Percentiles rank a stretch among this genome's conserved stretches.
Evolutionary conservation across 306 rosid species (phyloP).

Genomic region (Quillaja saponaria): DNA sequence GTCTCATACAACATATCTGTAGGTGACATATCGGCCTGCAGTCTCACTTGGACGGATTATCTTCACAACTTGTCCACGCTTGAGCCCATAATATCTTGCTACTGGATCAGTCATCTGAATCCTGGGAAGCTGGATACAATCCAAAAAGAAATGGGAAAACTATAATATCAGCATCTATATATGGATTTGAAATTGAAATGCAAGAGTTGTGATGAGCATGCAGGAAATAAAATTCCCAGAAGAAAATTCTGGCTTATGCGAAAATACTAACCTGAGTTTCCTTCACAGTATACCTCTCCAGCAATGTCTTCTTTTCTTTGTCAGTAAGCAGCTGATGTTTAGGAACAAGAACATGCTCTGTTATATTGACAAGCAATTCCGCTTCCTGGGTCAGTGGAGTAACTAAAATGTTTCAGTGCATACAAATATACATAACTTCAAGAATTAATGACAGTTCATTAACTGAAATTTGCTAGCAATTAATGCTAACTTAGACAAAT

Average conservation of each 20-base stretch:
- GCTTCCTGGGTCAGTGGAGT: constrained; percentile 55
- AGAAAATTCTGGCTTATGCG: background rate
- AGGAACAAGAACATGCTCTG: constrained; percentile 70
- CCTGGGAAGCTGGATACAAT: constrained; percentile 66
- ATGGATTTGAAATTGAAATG: background rate
- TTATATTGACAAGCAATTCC: constrained; percentile 70
- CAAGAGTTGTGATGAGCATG: constrained; percentile 10
- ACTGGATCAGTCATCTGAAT: constrained; percentile 82
- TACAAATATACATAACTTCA: background rate
- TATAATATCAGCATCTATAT: background rate
- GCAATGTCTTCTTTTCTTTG: constrained; percentile 72
- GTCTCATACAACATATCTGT: constrained; percentile 64
- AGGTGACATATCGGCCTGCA: constrained; percentile 82
- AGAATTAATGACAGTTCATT: background rate
- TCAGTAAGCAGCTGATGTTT: constrained; percentile 67
- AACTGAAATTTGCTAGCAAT: background rate
- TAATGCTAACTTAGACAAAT: background rate
- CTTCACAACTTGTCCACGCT: constrained; percentile 94
- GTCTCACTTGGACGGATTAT: constrained; percentile 83
- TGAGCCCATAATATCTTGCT: constrained; percentile 81
- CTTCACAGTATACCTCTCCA: constrained; percentile 79
- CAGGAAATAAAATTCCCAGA: background rate
- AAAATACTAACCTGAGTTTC: constrained; percentile 78
- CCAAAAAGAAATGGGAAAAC: background rate
- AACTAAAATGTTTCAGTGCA: background rate